Percentiles rank a stretch among this genome's conserved stretches.
These are phyloP conservation scores for Chlamydomonas eustigma DNA, from an alignment of 139 green algal genomes.

Conservation along the genomic window DNA sequence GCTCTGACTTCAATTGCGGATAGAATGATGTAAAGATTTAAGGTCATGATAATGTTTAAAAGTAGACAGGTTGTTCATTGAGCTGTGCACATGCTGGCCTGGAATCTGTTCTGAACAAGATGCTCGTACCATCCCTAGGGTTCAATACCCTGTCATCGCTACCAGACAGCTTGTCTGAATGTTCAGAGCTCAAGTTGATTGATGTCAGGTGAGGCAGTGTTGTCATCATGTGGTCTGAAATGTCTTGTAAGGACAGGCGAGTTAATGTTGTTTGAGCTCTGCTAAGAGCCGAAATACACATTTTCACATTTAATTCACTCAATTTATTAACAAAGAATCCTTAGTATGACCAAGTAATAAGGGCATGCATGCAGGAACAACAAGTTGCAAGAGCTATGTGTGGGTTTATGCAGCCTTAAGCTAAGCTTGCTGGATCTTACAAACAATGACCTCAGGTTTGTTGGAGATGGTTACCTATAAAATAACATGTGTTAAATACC, in stretches of 20 bases:
- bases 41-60: too few species aligned
- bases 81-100: too few species aligned
- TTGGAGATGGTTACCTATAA: too few species aligned
- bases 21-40: too few species aligned
- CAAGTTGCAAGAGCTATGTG: slow-evolving; percentile 7
- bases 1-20: too few species aligned
- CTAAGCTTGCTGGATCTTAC: slow-evolving; percentile 43
- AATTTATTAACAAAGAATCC: too few species aligned
- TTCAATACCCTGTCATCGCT: background rate
- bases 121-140: too few species aligned
- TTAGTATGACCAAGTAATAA: too few species aligned
- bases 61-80: too few species aligned
- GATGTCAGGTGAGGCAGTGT: background rate
- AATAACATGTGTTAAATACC: too few species aligned
- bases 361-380: slow-evolving; percentile 7
- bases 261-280: background rate
- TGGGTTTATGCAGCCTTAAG: slow-evolving; percentile 26
- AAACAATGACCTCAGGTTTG: slow-evolving; percentile 48
- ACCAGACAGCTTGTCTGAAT: background rate
- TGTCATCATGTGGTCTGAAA: background rate
- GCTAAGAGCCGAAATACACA: background rate
- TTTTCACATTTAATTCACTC: too few species aligned
- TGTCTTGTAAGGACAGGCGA: background rate
- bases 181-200: slow-evolving; percentile 2
- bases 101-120: too few species aligned